Evolutionary conservation across 805 yeast species (phyloP), one percentile per base, ranked within the genome.

Genomic region (Wickerhamiella shivajii): DNA sequence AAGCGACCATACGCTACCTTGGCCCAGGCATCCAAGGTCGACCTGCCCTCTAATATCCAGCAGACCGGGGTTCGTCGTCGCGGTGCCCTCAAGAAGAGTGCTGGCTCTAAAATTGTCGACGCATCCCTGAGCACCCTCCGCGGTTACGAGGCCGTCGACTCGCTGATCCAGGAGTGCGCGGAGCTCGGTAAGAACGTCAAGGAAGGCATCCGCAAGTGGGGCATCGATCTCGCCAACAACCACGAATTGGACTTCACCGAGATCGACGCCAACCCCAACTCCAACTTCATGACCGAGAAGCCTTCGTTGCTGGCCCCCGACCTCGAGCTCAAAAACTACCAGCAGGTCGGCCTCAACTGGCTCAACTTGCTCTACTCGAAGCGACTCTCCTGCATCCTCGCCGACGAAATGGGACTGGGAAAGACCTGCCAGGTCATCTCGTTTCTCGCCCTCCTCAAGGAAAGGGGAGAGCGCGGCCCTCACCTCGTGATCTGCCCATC

Each of bases 341-440:
- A 90, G 60, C 90, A 84, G 46, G 93, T 85, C n/a, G 99, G 99
- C 29, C 59, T 90, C 33, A 90, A 90, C 53, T 90, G 99, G 99
- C 61, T 90, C 35, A 66, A 74, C 41, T 55, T 87, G 35, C 62
- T 90, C 19, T 90, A 87, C 53, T 71, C 70, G 38, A 72, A 77
- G 49, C 66, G 72, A 12, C 63, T 90, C 37, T 83, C 95, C 5
- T 85, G 98, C 58, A 90, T 90, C 37, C 61, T 90, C 31, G 99
- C 98, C 0, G 99, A 90, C 59, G 99, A 90, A 53, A 90, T 90
- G 99, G 99, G 64, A 4, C 63, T 90, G 31, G 99, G 99, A 39
- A 90, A 90, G 52, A 90, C 98, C 0, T 78, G 93, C 52, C 97
- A 90, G 57, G 94, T 90, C 20, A 87, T 90, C 56, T 68, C 96